phyloP scores from a whole-genome alignment of 192 early-diverging fungal genomes.

The Gryganskiella cystojenkinii region DNA sequence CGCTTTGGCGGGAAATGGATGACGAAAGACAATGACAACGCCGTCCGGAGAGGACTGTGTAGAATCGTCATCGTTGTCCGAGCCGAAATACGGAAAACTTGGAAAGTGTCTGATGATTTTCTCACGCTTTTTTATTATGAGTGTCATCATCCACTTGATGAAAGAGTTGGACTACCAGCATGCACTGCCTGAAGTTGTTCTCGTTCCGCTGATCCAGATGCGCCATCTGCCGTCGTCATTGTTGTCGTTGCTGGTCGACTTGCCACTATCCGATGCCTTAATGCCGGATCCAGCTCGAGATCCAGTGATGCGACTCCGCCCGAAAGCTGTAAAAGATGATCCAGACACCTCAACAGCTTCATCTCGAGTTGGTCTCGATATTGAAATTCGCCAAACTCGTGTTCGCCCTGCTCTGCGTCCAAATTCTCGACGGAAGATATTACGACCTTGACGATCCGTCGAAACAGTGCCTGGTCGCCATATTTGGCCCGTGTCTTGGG shows the following conservation, averaged over 20 bases:
- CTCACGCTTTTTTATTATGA: too few relatives aligned
- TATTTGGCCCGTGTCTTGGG: conserved; percentile 52
- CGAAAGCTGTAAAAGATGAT: conserved; percentile 39
- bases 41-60: too few relatives aligned
- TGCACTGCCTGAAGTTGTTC: too few relatives aligned
- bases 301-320: conserved; percentile 9
- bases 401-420: conserved; percentile 32
- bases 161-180: too few relatives aligned
- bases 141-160: too few relatives aligned
- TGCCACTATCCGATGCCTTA: conserved; percentile 37
- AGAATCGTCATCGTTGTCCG: too few relatives aligned
- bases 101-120: too few relatives aligned
- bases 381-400: conserved; percentile 43
- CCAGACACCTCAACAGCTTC: conserved; percentile 34
- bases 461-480: conserved; percentile 49
- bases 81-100: too few relatives aligned
- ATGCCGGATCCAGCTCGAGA: conserved; percentile 13
- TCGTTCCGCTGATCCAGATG: too few relatives aligned
- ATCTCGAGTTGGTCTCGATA: conserved; percentile 36
- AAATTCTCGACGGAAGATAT: conserved; percentile 49
- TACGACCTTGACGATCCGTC: conserved; percentile 40
- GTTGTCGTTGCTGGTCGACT: conserved; percentile 12
- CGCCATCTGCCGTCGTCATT: too few relatives aligned
- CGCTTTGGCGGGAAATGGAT: too few relatives aligned
- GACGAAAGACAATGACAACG: too few relatives aligned